These are phyloP conservation scores for Gnetum montanum DNA, from an alignment of 75 land plant species.

Conservation along the genomic window DNA sequence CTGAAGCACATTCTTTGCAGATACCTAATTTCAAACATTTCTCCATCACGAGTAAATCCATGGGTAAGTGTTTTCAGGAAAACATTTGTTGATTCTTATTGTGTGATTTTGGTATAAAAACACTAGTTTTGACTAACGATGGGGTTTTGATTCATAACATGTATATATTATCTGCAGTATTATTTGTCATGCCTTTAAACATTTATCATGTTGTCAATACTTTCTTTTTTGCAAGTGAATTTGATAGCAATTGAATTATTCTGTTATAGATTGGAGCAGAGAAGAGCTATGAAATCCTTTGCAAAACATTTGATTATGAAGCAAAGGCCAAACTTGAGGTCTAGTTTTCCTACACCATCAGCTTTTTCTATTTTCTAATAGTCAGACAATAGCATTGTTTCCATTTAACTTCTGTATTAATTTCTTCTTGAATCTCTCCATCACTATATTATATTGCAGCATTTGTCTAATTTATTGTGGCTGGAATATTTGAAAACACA, in stretches of 20 bases:
- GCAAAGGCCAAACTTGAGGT: conserved; percentile 74
- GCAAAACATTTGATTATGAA: conserved; percentile 66
- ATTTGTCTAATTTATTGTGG: neutral
- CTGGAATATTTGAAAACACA: no score
- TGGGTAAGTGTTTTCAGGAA: conserved; percentile 40
- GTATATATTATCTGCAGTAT: no score
- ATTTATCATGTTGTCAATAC: neutral
- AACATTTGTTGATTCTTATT: no score
- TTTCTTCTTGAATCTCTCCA: neutral
- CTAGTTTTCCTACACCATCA: neutral
- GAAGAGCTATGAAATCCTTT: conserved; percentile 79
- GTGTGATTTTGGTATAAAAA: no score
- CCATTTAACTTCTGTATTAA: neutral
- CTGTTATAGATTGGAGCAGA: conserved; percentile 51
- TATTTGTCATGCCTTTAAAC: neutral
- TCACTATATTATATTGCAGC: neutral
- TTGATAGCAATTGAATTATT: neutral
- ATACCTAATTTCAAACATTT: conserved; percentile 63
- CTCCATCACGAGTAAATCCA: conserved; percentile 81
- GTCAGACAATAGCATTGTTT: neutral
- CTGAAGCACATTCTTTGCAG: no score
- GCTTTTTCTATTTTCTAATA: neutral
- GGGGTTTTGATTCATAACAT: no score
- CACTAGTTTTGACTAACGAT: no score
- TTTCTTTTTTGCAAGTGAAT: conserved; percentile 6